phyloP scores from a whole-genome alignment of 768 basidiomycete species.

The Suillus placidus region DNA sequence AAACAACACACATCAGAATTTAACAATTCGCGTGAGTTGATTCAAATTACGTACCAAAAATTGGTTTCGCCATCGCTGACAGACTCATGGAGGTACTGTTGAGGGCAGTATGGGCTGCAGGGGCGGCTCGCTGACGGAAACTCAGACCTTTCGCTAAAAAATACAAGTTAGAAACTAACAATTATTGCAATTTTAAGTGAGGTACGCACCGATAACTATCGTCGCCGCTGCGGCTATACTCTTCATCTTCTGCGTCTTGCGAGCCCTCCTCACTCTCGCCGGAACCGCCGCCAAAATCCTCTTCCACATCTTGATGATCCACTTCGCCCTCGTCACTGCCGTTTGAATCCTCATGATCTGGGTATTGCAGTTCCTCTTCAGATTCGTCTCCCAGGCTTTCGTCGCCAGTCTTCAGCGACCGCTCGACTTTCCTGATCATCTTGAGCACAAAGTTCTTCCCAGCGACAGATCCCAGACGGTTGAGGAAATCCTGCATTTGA shows the following conservation, averaged over 20 bases:
- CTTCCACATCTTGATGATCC: slow-evolving; percentile 1
- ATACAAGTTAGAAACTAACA: background rate
- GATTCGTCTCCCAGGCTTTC: background rate
- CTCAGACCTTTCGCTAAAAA: background rate
- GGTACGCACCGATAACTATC: background rate
- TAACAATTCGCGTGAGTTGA: background rate
- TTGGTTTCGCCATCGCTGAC: background rate
- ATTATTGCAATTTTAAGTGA: background rate
- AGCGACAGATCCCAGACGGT: slow-evolving; percentile 26
- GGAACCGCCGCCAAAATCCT: background rate
- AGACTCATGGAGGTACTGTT: background rate
- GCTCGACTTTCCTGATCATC: slow-evolving; percentile 24
- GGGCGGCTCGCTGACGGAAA: background rate
- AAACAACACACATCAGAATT: background rate
- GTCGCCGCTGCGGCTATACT: background rate
- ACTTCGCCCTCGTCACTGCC: slow-evolving; percentile 8
- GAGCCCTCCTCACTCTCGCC: background rate
- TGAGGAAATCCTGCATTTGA: slow-evolving; percentile 28
- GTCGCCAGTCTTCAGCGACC: slow-evolving; percentile 12
- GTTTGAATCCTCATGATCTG: slow-evolving; percentile 1
- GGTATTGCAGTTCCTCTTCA: slow-evolving; percentile 3
- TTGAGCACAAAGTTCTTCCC: slow-evolving; percentile 31
- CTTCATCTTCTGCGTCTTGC: background rate
- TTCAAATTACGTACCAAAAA: background rate
- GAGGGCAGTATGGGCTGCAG: background rate